Conservation (phyloP, 139 green algal genomes). For the Tetraselmis chui region DNA sequence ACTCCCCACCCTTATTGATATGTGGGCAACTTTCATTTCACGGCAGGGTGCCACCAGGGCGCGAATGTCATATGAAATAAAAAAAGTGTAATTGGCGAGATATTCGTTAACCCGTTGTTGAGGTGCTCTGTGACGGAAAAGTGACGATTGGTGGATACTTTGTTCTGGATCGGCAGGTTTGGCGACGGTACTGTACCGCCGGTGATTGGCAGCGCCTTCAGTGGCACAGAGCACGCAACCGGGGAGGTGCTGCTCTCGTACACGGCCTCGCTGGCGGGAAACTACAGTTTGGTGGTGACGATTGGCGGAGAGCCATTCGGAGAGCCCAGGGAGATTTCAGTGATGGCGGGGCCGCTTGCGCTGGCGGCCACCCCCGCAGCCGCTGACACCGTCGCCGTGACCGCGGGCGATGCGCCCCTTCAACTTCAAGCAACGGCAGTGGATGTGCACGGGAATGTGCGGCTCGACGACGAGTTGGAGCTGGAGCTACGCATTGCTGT, state of each 20-base stretch:
- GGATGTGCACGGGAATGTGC: not conserved
- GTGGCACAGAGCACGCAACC: not conserved
- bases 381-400: too few relatives aligned
- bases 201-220: not conserved
- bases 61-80: too few relatives aligned
- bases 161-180: not conserved
- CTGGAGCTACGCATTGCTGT: not conserved
- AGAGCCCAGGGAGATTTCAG: not conserved
- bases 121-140: too few relatives aligned
- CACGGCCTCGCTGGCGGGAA: too few relatives aligned
- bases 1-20: too few relatives aligned
- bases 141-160: too few relatives aligned
- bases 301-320: not conserved
- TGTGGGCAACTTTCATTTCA: too few relatives aligned
- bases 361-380: not conserved
- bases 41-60: too few relatives aligned
- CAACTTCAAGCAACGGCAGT: too few relatives aligned
- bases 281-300: not conserved
- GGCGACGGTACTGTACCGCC: not conserved
- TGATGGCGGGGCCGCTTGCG: not conserved
- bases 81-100: too few relatives aligned
- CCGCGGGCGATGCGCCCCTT: too few relatives aligned
- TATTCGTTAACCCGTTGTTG: too few relatives aligned
- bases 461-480: not conserved
- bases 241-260: not conserved